Conservation (phyloP, 768 basidiomycete species). For the Xerocomellus amylosporus region DNA sequence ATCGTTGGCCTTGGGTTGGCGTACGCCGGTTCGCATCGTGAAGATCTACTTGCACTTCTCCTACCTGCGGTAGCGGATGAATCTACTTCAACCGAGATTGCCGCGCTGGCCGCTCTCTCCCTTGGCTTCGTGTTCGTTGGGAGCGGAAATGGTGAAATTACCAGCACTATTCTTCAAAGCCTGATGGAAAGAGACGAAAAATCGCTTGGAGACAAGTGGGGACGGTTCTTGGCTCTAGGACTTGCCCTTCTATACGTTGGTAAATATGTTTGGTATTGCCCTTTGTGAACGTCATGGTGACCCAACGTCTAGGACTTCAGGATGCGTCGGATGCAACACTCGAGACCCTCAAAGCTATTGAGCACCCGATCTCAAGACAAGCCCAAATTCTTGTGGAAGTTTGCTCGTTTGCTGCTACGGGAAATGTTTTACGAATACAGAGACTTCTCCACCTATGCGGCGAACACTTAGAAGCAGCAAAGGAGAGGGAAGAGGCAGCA, state of each 20-base stretch:
- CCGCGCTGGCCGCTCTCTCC: constrained; percentile 79
- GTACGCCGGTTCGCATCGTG: constrained; percentile 89
- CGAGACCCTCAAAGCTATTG: constrained; percentile 89
- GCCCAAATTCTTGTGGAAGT: constrained; percentile 91
- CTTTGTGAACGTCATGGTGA: constrained; percentile 6
- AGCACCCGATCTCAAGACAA: constrained; percentile 87
- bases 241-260: constrained; percentile 90
- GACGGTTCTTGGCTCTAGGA: constrained; percentile 84
- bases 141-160: constrained; percentile 90
- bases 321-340: constrained; percentile 92
- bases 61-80: constrained; percentile 84
- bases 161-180: constrained; percentile 84
- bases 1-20: constrained; percentile 93
- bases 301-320: constrained; percentile 65
- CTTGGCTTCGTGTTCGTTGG: constrained; percentile 96
- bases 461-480: constrained; percentile 69
- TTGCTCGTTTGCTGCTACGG: constrained; percentile 92
- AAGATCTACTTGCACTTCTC: constrained; percentile 77
- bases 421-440: constrained; percentile 93
- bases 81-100: constrained; percentile 81
- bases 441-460: constrained; percentile 90
- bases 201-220: constrained; percentile 90
- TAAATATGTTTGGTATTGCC: constrained; percentile 33
- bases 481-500: constrained; percentile 35
- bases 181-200: constrained; percentile 81